Evolutionary conservation across 192 early-diverging fungal genomes (phyloP).

Genomic region (Coemansia sp.): DNA sequence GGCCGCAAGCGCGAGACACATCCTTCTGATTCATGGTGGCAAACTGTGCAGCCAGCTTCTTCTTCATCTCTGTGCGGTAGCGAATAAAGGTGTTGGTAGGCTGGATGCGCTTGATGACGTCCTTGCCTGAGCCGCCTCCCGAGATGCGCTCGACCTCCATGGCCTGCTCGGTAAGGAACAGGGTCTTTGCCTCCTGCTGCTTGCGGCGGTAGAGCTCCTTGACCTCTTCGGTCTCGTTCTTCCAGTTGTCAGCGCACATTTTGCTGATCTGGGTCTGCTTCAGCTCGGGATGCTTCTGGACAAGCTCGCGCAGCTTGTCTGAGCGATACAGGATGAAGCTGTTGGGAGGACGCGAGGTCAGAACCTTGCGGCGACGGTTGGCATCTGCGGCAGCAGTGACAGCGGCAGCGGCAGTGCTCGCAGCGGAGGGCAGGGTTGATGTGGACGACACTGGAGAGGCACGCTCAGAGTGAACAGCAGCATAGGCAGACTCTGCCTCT

Average conservation of each 20-base stretch:
- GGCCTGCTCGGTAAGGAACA: slow-evolving; percentile 52
- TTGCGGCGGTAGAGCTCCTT: slow-evolving; percentile 49
- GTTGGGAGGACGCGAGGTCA: slow-evolving; percentile 57
- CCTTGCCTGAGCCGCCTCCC: slow-evolving; percentile 45
- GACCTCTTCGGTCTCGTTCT: slow-evolving; percentile 53
- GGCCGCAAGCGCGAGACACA: slow-evolving; percentile 56
- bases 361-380: slow-evolving; percentile 52
- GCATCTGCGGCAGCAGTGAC: slow-evolving; percentile 31
- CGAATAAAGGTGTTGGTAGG: slow-evolving; percentile 61
- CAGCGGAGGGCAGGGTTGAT: slow-evolving; percentile 29
- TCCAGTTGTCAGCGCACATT: slow-evolving; percentile 59
- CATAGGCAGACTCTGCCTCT: slow-evolving; percentile 12
- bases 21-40: slow-evolving; percentile 57
- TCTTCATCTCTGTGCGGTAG: slow-evolving; percentile 60
- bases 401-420: slow-evolving; percentile 23
- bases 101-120: slow-evolving; percentile 55
- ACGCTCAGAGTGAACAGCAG: slow-evolving; percentile 21
- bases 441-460: slow-evolving; percentile 18
- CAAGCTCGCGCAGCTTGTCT: slow-evolving; percentile 56
- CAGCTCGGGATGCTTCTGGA: slow-evolving; percentile 44
- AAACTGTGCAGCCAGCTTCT: slow-evolving; percentile 52
- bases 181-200: slow-evolving; percentile 52
- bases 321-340: slow-evolving; percentile 57
- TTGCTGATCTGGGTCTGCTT: slow-evolving; percentile 60
- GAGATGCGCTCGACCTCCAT: slow-evolving; percentile 53